Conservation (phyloP, 805 yeast species). For the Ogataea nonfermentans region DNA sequence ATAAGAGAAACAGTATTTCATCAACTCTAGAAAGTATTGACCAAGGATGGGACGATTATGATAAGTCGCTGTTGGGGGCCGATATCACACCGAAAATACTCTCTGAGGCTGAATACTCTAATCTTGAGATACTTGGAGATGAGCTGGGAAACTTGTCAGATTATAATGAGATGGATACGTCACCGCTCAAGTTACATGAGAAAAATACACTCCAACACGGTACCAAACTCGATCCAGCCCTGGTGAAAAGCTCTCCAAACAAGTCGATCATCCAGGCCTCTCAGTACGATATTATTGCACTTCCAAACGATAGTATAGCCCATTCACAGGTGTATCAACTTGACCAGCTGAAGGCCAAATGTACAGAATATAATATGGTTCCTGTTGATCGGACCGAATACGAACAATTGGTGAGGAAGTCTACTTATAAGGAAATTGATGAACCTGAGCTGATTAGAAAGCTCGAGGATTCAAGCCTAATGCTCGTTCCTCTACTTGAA, state of each 20-base stretch:
- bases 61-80: constrained; percentile 12
- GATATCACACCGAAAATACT: constrained; percentile 23
- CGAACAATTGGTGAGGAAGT: constrained; percentile 22
- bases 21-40: background rate
- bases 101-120: constrained; percentile 9
- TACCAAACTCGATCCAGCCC: constrained; percentile 15
- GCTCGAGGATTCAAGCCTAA: constrained; percentile 20
- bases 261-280: constrained; percentile 26
- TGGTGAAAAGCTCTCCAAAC: constrained; percentile 9
- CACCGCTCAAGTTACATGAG: constrained; percentile 26
- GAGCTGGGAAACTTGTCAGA: constrained; percentile 19
- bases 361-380: constrained; percentile 19
- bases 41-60: constrained; percentile 26
- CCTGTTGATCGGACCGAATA: constrained; percentile 22
- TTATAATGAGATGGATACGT: constrained; percentile 9
- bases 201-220: constrained; percentile 31
- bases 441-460: constrained; percentile 18
- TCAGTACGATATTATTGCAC: constrained; percentile 26
- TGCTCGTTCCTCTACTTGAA: constrained; percentile 14
- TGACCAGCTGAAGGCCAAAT: constrained; percentile 8
- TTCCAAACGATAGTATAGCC: constrained; percentile 25
- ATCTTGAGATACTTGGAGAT: constrained; percentile 19
- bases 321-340: constrained; percentile 4
- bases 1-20: too few relatives aligned
- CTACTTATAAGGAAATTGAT: constrained; percentile 22